Conservation (phyloP, 2,329 filamentous ascomycete genomes). For the Aspergillus flavus region DNA sequence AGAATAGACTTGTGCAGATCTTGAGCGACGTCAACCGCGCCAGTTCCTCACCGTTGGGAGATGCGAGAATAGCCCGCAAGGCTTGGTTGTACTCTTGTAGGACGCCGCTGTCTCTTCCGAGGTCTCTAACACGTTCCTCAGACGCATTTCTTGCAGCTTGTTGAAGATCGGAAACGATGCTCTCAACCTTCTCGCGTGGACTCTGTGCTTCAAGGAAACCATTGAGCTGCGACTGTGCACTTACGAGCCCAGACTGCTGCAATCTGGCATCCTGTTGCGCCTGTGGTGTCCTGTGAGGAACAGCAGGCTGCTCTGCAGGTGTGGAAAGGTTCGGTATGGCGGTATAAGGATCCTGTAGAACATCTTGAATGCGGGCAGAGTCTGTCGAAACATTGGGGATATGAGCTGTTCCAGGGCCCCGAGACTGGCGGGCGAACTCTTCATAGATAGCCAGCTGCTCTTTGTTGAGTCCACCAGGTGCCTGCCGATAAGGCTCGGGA, state of each 20-base stretch:
- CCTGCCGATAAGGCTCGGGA: constrained; percentile 87
- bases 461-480: constrained; percentile 78
- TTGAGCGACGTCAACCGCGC: constrained; percentile 59
- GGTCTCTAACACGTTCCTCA: constrained; percentile 61
- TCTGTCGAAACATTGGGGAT: constrained; percentile 61
- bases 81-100: constrained; percentile 62
- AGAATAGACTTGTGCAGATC: constrained; percentile 60
- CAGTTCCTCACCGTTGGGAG: constrained; percentile 59
- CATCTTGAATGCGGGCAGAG: constrained; percentile 61
- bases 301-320: constrained; percentile 63
- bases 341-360: constrained; percentile 63
- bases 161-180: constrained; percentile 59
- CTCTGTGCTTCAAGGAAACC: constrained; percentile 61
- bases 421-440: constrained; percentile 86
- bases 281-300: constrained; percentile 61
- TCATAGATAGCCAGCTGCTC: constrained; percentile 97
- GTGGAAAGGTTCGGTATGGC: constrained; percentile 63
- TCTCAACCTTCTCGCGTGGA: constrained; percentile 56
- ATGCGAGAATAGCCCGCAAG: constrained; percentile 54
- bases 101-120: constrained; percentile 57
- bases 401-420: constrained; percentile 59
- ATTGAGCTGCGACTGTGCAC: constrained; percentile 56
- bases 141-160: constrained; percentile 58
- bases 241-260: constrained; percentile 40
- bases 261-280: constrained; percentile 49